phyloP scores from a whole-genome alignment of 2,329 filamentous ascomycete genomes.

The Alternaria infectoria region DNA sequence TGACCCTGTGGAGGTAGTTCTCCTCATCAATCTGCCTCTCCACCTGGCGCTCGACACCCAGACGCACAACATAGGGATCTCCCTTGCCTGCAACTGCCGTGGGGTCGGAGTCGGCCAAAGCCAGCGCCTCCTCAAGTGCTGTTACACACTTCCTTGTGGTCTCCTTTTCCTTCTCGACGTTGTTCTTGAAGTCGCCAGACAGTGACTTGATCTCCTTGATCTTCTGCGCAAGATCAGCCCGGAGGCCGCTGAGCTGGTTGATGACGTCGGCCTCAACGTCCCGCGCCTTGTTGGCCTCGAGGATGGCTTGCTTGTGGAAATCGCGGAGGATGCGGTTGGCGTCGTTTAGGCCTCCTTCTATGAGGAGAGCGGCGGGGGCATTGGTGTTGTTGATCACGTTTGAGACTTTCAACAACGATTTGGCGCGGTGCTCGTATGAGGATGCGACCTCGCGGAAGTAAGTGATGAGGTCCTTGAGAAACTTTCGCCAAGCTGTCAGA shows the following conservation, averaged over 20 bases:
- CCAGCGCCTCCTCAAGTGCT: constrained; percentile 79
- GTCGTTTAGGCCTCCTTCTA: constrained; percentile 84
- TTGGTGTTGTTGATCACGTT: constrained; percentile 83
- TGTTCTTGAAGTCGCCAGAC: constrained; percentile 95
- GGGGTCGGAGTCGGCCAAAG: constrained; percentile 79
- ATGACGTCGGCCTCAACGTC: constrained; percentile 94
- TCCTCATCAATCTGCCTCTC: constrained; percentile 95
- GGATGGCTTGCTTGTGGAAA: constrained; percentile 80
- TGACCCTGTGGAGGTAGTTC: constrained; percentile 90
- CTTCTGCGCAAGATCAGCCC: constrained; percentile 90
- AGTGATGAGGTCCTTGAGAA: constrained; percentile 90
- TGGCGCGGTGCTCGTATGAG: constrained; percentile 85
- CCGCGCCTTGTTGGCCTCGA: constrained; percentile 84
- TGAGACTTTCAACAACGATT: constrained; percentile 80
- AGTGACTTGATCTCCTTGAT: constrained; percentile 98
- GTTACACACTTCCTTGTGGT: constrained; percentile 78
- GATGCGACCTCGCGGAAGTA: constrained; percentile 93
- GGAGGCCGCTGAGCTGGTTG: constrained; percentile 79
- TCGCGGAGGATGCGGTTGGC: constrained; percentile 79
- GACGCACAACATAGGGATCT: constrained; percentile 86
- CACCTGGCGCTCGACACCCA: constrained; percentile 87
- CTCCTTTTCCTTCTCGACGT: constrained; percentile 94
- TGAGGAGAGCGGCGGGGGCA: constrained; percentile 76
- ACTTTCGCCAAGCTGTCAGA: constrained; percentile 86
- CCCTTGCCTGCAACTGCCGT: constrained; percentile 80